phyloP scores from a whole-genome alignment of 306 rosid genomes.

The Trifolium fragiferum region DNA sequence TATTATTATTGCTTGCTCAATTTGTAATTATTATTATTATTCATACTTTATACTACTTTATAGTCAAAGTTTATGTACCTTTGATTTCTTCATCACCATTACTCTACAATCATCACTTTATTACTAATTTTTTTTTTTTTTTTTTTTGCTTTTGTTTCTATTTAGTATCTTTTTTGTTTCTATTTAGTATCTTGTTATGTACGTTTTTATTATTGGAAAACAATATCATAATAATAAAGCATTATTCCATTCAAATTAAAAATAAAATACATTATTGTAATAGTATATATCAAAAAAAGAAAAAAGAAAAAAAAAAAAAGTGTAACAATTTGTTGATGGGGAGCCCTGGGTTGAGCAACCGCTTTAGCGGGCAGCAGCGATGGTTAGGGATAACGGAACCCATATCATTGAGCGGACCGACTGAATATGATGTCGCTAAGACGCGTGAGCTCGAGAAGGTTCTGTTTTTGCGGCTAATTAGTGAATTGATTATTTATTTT shows the following conservation, averaged over 20 bases:
- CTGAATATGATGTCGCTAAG: constrained; percentile 73
- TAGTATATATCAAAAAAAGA: constrained; percentile 13
- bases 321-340: constrained; percentile 56
- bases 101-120: constrained; percentile 49
- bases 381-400: constrained; percentile 89
- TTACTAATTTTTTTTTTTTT: constrained; percentile 7
- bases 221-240: constrained; percentile 26
- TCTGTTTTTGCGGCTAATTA: background rate
- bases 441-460: constrained; percentile 86
- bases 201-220: constrained; percentile 19
- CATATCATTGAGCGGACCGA: constrained; percentile 84
- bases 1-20: background rate
- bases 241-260: constrained; percentile 35
- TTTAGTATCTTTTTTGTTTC: background rate
- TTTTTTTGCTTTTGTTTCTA: background rate
- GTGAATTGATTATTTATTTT: background rate
- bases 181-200: constrained; percentile 12
- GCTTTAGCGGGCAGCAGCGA: constrained; percentile 66
- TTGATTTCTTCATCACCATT: constrained; percentile 35
- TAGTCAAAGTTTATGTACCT: constrained; percentile 45
- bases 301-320: background rate
- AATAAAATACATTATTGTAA: background rate
- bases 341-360: constrained; percentile 62
- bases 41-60: background rate
- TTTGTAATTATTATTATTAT: background rate